Conservation (phyloP, 331 rosid genomes). For the Stylosanthes scabra region DNA sequence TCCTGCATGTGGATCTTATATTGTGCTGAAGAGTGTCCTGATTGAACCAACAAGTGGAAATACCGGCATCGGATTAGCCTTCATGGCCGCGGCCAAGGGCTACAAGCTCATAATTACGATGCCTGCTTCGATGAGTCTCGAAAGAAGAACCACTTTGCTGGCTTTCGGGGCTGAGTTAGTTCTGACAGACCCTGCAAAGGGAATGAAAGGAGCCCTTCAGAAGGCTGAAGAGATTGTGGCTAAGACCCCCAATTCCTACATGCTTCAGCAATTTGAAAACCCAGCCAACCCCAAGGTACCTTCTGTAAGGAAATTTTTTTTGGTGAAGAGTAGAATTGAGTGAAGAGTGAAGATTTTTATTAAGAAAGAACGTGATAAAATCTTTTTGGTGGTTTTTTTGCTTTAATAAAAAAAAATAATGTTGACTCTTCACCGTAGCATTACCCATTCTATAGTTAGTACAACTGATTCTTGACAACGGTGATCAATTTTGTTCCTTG, state of each 20-base stretch:
- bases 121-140: slow-evolving; percentile 58
- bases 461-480: slow-evolving; percentile 1
- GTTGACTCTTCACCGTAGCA: too few relatives aligned
- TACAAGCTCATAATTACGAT: slow-evolving; percentile 52
- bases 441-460: slow-evolving; percentile 1
- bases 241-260: slow-evolving; percentile 44
- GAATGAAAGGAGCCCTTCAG: slow-evolving; percentile 48
- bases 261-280: slow-evolving; percentile 53
- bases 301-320: too few relatives aligned
- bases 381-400: too few relatives aligned
- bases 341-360: too few relatives aligned
- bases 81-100: slow-evolving; percentile 52
- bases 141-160: slow-evolving; percentile 47
- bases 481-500: slow-evolving; percentile 16
- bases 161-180: slow-evolving; percentile 53
- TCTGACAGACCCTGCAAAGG: slow-evolving; percentile 53
- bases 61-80: slow-evolving; percentile 54
- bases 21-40: slow-evolving; percentile 47
- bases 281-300: slow-evolving; percentile 53
- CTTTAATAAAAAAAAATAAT: too few relatives aligned
- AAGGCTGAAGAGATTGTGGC: slow-evolving; percentile 51
- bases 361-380: too few relatives aligned
- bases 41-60: slow-evolving; percentile 52
- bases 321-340: too few relatives aligned
- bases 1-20: slow-evolving; percentile 22